phyloP scores from a whole-genome alignment of 495 filamentous ascomycete genomes.

The Penicillium fimorum region DNA sequence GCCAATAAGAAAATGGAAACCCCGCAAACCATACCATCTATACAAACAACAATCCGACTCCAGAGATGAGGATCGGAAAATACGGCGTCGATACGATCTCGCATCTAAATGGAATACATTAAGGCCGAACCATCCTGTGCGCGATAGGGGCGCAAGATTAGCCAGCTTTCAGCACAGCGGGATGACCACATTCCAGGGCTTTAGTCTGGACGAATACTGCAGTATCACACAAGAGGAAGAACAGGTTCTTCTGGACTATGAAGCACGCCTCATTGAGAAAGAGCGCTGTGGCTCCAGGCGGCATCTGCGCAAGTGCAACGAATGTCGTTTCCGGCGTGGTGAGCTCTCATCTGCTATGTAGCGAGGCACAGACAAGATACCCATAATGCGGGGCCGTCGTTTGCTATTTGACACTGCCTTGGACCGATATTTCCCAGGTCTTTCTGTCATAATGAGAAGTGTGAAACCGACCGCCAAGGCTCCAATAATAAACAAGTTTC shows the following conservation, averaged over 20 bases:
- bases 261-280: conserved; percentile 10
- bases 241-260: conserved; percentile 3
- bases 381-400: conserved; percentile 5
- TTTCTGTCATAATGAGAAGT: neutral
- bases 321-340: conserved; percentile 9
- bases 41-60: neutral
- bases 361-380: conserved; percentile 6
- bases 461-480: conserved; percentile 3
- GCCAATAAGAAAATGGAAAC: neutral
- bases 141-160: neutral
- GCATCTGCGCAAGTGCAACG: conserved; percentile 18
- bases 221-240: neutral
- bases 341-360: neutral
- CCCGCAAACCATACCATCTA: neutral
- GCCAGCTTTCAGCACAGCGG: conserved; percentile 5
- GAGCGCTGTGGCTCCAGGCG: conserved; percentile 16
- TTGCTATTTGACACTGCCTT: neutral
- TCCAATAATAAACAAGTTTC: neutral
- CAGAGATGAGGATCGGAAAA: neutral
- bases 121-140: neutral
- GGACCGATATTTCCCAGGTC: conserved; percentile 11
- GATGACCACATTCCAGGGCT: conserved; percentile 1
- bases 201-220: conserved; percentile 1
- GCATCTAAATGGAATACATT: neutral
- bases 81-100: conserved; percentile 1